Evolutionary conservation across 2,329 filamentous ascomycete genomes (phyloP).

Genomic region (Colletotrichum horii): DNA sequence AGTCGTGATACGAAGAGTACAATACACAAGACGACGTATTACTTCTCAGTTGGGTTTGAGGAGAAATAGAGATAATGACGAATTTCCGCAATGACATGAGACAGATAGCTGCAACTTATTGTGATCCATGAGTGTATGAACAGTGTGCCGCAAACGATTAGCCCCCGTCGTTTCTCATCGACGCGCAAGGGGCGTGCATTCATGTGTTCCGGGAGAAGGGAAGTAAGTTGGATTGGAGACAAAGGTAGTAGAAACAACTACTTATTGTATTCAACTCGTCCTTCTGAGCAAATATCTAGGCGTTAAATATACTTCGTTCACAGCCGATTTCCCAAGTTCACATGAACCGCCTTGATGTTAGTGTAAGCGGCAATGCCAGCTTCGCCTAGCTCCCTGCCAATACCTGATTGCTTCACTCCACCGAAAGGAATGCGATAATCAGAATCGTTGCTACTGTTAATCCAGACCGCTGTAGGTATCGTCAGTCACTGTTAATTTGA

Average conservation of each 20-base stretch:
- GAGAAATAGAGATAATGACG: neutral
- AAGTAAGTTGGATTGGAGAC: too few species aligned
- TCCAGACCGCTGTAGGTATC: neutral
- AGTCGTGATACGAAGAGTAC: neutral
- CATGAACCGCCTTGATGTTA: neutral
- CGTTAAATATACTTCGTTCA: neutral
- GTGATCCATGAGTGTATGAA: neutral
- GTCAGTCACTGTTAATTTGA: neutral
- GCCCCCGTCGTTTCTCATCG: neutral
- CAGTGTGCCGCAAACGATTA: neutral
- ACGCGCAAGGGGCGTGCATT: neutral
- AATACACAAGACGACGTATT: neutral
- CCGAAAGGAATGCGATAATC: neutral
- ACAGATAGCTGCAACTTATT: neutral
- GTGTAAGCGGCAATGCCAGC: neutral
- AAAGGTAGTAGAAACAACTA: neutral
- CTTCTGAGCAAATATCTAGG: neutral
- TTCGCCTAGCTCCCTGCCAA: neutral
- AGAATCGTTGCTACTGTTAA: neutral
- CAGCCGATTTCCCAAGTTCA: neutral
- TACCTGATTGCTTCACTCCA: neutral
- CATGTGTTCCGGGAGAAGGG: too few species aligned
- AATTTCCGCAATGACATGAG: rapidly evolving
- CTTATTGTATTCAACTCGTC: neutral
- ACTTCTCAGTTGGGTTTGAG: neutral